Base-by-base conservation (phyloP, 1,284 basidiomycete species). In the Trichosporon faecale region DNA sequence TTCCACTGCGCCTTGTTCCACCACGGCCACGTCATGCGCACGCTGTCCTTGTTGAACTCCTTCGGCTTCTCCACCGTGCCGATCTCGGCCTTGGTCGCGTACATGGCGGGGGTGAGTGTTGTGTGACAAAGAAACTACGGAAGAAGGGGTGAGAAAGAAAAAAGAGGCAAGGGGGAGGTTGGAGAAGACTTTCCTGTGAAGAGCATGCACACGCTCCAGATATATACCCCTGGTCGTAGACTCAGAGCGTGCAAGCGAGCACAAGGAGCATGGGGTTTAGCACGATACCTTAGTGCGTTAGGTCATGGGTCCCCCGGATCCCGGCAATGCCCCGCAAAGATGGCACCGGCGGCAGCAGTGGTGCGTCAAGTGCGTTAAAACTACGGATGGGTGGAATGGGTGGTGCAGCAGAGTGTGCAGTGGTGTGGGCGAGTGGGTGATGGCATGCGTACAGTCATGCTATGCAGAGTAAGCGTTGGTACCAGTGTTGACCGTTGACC, bases 21-120 rank as follows among this genome's bases (percentile, higher is more conserved):
- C 33, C 7, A 37, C 33, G 55, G 49, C 66, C 66, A 66, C 6
- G 66, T 66, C 21, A 31, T 60, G 33, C 37, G 33, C 66, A 66
- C 31, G 0, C 49, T 57, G 55, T 66, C 66, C 44, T 49, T 46
- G 64, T 40, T 21, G 27, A 33, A 21, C 21, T 64, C 31, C 29
- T 31, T 29, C 12, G 63, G 23, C 33, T 12, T n/a, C 33, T 16
- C 35, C 61, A 37, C 52, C 11, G 61, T 18, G 27, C 6, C 16
- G n/a, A 23, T 23, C 61, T 33, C 12, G n/a, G 64, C 11, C 64
- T 29, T 65, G 37, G 40, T 49, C 25, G n/a, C 27, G 8, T 55
- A n/a, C 49, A 55, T 23, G 49, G 49, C 7, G 49, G 49, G 40
- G 2, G 40, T 44, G 16, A 18, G 40, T 18, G 40, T 2, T 44